Conservation (phyloP, 2,329 filamentous ascomycete species). For the Pseudocercospora cruenta region DNA sequence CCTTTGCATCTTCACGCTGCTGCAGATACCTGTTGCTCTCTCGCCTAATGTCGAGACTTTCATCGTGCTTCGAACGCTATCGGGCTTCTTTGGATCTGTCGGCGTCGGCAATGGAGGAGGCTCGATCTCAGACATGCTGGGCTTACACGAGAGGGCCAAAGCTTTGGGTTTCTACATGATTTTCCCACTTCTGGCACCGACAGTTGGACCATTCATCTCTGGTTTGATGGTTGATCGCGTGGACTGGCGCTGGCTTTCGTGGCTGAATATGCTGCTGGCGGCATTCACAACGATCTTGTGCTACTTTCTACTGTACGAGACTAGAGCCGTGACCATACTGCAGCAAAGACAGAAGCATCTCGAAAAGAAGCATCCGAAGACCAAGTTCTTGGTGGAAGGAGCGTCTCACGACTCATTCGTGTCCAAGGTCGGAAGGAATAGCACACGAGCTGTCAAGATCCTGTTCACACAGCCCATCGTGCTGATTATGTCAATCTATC, state of each 20-base stretch:
- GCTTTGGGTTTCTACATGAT: conserved; percentile 50
- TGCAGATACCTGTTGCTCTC: conserved; percentile 52
- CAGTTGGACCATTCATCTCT: conserved; percentile 46
- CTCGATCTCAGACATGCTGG: conserved; percentile 55
- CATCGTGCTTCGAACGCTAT: conserved; percentile 48
- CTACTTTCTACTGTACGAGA: conserved; percentile 49
- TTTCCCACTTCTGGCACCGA: conserved; percentile 44
- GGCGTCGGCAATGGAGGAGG: conserved; percentile 56
- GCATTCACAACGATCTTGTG: conserved; percentile 44
- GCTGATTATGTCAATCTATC: conserved; percentile 49
- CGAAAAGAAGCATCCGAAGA: conserved; percentile 41
- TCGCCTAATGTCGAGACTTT: conserved; percentile 49
- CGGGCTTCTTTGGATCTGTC: conserved; percentile 55
- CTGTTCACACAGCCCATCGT: conserved; percentile 48
- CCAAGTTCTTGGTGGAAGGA: conserved; percentile 45
- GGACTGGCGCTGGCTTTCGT: conserved; percentile 53
- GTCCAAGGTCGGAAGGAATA: conserved; percentile 41
- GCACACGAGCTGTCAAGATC: conserved; percentile 48
- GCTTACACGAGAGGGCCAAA: conserved; percentile 48
- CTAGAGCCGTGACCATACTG: conserved; percentile 46
- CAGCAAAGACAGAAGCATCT: conserved; percentile 37
- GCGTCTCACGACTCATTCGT: conserved; percentile 43
- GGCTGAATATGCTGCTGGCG: conserved; percentile 47
- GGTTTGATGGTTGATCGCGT: conserved; percentile 48
- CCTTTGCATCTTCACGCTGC: conserved; percentile 48